A percentile compares a stretch with the other conserved stretches of the same genome.
Conservation (phyloP, 345 rosid species). For the Eucalyptus cladocalyx region DNA sequence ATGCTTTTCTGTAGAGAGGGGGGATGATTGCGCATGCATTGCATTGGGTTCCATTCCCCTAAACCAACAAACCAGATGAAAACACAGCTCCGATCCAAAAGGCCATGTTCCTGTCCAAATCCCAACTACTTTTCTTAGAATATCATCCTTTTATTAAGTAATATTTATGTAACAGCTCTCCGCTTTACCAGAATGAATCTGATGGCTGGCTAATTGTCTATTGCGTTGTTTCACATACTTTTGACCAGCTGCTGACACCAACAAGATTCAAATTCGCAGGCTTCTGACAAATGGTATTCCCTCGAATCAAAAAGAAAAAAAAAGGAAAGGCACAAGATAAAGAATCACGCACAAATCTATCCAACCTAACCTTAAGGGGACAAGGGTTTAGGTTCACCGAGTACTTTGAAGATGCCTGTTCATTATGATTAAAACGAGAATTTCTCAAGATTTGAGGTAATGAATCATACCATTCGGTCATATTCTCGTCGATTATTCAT, state of each 20-base stretch:
- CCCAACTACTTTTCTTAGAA: not conserved
- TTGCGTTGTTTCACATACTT: not conserved
- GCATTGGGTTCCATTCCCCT: not conserved
- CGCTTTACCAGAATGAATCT: not conserved
- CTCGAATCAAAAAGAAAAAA: not conserved
- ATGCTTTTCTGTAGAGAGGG: not conserved
- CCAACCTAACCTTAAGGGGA: not conserved
- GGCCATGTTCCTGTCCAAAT: not conserved
- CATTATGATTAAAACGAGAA: not conserved
- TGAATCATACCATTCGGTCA: not conserved
- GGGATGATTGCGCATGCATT: not conserved
- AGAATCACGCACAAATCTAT: not conserved
- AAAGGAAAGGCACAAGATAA: not conserved
- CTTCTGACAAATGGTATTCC: not conserved
- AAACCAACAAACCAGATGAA: not conserved
- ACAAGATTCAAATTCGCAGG: not conserved
- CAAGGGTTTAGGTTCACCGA: not conserved
- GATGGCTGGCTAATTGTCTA: not conserved
- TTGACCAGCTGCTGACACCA: not conserved
- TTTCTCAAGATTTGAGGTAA: not conserved
- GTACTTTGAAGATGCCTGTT: not conserved
- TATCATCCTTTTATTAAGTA: not conserved
- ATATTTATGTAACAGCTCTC: not conserved
- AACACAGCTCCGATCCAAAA: not conserved
- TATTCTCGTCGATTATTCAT: not conserved